A percentile compares a stretch with the other conserved stretches of the same genome.
Evolutionary conservation across 148 eudicot genomes (phyloP).

Genomic region (Selenicereus undatus): DNA sequence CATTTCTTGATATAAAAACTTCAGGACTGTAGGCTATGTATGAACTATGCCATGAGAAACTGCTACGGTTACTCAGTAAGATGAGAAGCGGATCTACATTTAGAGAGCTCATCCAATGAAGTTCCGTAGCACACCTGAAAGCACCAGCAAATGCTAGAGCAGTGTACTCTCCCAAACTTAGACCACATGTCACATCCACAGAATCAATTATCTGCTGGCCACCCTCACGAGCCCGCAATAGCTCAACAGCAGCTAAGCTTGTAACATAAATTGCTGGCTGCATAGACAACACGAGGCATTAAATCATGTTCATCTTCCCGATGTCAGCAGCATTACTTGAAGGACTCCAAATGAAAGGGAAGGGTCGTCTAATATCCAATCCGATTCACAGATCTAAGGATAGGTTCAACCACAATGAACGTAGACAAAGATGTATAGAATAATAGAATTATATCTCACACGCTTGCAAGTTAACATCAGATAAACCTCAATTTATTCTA

Average conservation of each 20-base stretch:
- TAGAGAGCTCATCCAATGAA: neutral
- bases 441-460: neutral
- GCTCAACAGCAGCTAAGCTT: constrained; percentile 87
- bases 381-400: neutral
- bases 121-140: constrained; percentile 56
- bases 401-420: neutral
- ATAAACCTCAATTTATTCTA: neutral
- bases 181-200: constrained; percentile 93
- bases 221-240: constrained; percentile 91
- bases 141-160: constrained; percentile 97
- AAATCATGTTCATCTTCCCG: neutral
- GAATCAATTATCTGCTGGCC: constrained; percentile 87
- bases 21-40: neutral
- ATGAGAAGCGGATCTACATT: neutral
- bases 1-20: neutral
- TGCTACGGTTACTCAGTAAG: neutral
- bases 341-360: neutral
- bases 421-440: neutral
- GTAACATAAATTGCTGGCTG: constrained; percentile 98
- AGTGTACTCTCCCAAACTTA: constrained; percentile 95
- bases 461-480: neutral
- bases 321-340: neutral
- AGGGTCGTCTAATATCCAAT: neutral
- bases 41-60: neutral
- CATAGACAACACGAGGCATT: constrained; percentile 4